Conservation (phyloP, 2,329 filamentous ascomycete species). For the Microdochium nivale region DNA sequence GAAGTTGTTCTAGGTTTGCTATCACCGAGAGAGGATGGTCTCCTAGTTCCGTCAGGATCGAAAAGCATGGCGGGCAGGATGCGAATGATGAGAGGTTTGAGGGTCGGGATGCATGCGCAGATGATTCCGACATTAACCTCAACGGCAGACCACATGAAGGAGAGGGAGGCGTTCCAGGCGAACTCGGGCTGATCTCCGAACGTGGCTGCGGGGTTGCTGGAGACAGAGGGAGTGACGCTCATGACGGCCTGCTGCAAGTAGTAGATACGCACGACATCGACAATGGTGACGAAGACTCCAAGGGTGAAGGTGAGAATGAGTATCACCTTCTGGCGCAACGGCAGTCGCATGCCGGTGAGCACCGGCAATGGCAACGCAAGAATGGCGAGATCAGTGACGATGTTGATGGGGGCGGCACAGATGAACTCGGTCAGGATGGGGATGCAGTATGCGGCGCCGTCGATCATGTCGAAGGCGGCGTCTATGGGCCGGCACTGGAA, state of each 20-base stretch:
- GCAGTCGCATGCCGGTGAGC: slow-evolving; percentile 76
- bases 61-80: slow-evolving; percentile 49
- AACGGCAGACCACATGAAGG: slow-evolving; percentile 89
- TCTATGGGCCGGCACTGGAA: slow-evolving; percentile 73
- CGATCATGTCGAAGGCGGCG: slow-evolving; percentile 53
- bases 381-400: slow-evolving; percentile 83
- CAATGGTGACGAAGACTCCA: slow-evolving; percentile 77
- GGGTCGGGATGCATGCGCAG: slow-evolving; percentile 83
- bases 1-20: slow-evolving; percentile 13
- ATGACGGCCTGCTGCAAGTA: slow-evolving; percentile 71
- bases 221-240: slow-evolving; percentile 25
- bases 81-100: slow-evolving; percentile 74
- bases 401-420: slow-evolving; percentile 79
- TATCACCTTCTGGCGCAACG: slow-evolving; percentile 78
- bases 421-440: slow-evolving; percentile 55
- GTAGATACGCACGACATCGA: slow-evolving; percentile 84
- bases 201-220: slow-evolving; percentile 27
- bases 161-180: slow-evolving; percentile 69
- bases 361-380: slow-evolving; percentile 83
- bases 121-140: slow-evolving; percentile 88
- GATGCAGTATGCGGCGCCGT: slow-evolving; percentile 35
- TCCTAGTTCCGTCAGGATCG: slow-evolving; percentile 36
- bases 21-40: slow-evolving; percentile 17
- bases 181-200: slow-evolving; percentile 47
- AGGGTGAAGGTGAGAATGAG: slow-evolving; percentile 79